These are phyloP conservation scores for Crucibulum laeve DNA, from an alignment of 768 basidiomycete genomes.

Conservation along the genomic window DNA sequence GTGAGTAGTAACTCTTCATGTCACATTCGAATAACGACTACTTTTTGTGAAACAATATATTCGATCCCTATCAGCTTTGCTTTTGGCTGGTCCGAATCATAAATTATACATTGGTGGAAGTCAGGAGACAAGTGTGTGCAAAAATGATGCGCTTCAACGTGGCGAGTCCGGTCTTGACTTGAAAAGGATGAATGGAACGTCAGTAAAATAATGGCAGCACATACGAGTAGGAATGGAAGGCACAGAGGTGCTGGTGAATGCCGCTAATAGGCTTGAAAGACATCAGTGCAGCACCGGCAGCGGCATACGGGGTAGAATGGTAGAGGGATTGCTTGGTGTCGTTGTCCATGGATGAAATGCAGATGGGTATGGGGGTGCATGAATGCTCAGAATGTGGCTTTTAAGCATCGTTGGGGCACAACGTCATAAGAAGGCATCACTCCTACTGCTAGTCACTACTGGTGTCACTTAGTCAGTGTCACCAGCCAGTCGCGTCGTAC, in stretches of 20 bases:
- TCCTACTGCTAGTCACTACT: background rate
- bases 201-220: background rate
- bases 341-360: constrained; percentile 1
- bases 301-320: constrained; percentile 4
- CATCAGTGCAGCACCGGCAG: constrained; percentile 6
- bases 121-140: constrained; percentile 7
- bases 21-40: background rate
- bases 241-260: constrained; percentile 9
- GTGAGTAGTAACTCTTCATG: background rate
- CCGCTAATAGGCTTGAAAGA: constrained; percentile 6
- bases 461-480: background rate
- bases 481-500: background rate
- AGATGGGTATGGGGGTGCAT: background rate
- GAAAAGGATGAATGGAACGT: background rate
- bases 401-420: too few species aligned
- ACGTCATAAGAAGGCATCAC: too few species aligned
- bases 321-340: constrained; percentile 4
- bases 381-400: too few species aligned
- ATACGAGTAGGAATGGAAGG: constrained; percentile 7
- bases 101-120: constrained; percentile 8
- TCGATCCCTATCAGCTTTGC: constrained; percentile 7
- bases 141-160: constrained; percentile 7
- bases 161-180: constrained; percentile 6
- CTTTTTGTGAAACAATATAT: constrained; percentile 8
- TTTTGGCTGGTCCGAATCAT: constrained; percentile 4